Percentiles rank a stretch among this genome's conserved stretches.
phyloP scores from a whole-genome alignment of 1,284 basidiomycete species.

The Apiotrichum gamsii region DNA sequence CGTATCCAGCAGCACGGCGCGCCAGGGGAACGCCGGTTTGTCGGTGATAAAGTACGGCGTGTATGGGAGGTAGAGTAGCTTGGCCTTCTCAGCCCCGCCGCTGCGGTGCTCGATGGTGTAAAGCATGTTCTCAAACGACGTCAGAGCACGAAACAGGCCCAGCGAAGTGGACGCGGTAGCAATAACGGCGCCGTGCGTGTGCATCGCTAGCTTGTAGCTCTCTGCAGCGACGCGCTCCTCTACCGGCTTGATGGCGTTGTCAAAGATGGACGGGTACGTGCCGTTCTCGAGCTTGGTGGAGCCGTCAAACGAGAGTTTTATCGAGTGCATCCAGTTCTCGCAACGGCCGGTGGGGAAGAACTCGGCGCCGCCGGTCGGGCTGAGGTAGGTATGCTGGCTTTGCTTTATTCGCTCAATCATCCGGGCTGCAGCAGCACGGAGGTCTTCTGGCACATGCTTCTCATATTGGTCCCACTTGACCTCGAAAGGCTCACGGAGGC shows the following conservation, averaged over 20 bases:
- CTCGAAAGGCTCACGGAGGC: slow-evolving; percentile 51
- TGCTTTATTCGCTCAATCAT: slow-evolving; percentile 31
- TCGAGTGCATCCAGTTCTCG: not conserved
- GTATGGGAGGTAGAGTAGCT: slow-evolving; percentile 20
- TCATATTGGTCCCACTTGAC: slow-evolving; percentile 47
- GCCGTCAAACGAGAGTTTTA: slow-evolving; percentile 45
- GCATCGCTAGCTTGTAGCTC: not conserved
- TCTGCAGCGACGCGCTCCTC: not conserved
- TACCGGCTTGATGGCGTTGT: not conserved
- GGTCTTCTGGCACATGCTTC: slow-evolving; percentile 50
- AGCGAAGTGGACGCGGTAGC: slow-evolving; percentile 46
- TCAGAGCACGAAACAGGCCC: slow-evolving; percentile 70
- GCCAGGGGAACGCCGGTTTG: slow-evolving; percentile 46
- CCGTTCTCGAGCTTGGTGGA: slow-evolving; percentile 64
- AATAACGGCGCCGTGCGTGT: not conserved
- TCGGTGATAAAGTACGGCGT: slow-evolving; percentile 47
- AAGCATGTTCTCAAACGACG: slow-evolving; percentile 69
- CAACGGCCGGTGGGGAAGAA: slow-evolving; percentile 11
- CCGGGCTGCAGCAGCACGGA: slow-evolving; percentile 50
- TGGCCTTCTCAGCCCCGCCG: not conserved
- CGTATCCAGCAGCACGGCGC: slow-evolving; percentile 78
- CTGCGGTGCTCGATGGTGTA: slow-evolving; percentile 22
- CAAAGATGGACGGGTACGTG: slow-evolving; percentile 19
- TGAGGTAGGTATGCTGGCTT: slow-evolving; percentile 15
- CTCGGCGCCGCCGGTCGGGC: slow-evolving; percentile 18